Base-by-base conservation (phyloP, 2,329 filamentous ascomycete species). In the Curvularia verruculosa region DNA sequence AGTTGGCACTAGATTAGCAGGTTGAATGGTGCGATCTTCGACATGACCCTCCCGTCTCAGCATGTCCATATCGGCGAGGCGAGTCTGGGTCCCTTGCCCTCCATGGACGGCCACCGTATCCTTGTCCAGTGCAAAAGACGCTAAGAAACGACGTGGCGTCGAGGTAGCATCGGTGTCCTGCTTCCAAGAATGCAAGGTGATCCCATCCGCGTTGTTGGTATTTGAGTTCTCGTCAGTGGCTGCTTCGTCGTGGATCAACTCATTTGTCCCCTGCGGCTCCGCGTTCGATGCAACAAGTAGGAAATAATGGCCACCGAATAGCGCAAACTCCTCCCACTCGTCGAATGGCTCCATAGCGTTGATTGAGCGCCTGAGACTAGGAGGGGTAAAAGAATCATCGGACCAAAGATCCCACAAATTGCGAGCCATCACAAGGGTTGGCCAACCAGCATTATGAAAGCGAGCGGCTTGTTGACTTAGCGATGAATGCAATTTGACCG, bases 321-420 rank as follows among this genome's bases (percentile, higher is more conserved):
- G 80, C 2, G 89, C 87, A 71, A 97, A 92, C 69, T 97, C 94
- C 75, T 98, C 94, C 92, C 92, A 96, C 76, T 97, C 93, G 74
- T 98, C 94, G 71, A 98, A 97, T 0, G 89, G 87, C 70, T 97
- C 94, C 15, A 92, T 76, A 0, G 78, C 71, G 65, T 96, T 89
- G 13, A 97, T 77, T 10, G 78, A 78, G 34, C 73, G 78, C 61
- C 91, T 84, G 59, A 91, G 83, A 1, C 81, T 76, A 1, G 82
- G 69, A 5, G 80, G 81, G 19, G 96, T 77, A 72, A 93, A 93
- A 2, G 78, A 71, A 13, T 86, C 80, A 63, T 90, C 86, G 10
- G 84, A 86, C 93, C 93, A 97, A 1, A 92, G 80, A 53, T 92
- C 85, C 91, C 93, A 96, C 10, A 97, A 80, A 66, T 88, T 91